Evolutionary conservation across 164 flowering plant species (phyloP), one percentile per base, ranked within the genome.

Genomic region (Platanus orientalis): DNA sequence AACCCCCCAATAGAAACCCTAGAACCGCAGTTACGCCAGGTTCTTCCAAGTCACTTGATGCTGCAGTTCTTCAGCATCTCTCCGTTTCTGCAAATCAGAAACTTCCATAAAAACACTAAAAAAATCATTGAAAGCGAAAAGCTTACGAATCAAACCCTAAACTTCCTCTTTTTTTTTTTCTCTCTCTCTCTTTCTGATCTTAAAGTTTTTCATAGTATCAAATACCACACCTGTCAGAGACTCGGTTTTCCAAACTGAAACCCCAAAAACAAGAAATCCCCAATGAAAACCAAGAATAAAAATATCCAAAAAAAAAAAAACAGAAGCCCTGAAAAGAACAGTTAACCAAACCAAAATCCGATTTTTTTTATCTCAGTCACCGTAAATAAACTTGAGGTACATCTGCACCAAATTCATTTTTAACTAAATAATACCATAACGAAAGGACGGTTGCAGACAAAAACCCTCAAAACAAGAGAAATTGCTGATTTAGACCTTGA

Each of bases 381-480:
- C 25, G 52, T 16, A 54, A 16, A 61, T 30, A 45, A 55, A 26
- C n/a, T 61, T 67, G 29, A 10, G 45, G n/a, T 19, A 59, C 30
- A 28, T 53, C 42, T 19, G n/a, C 47, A 57, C 26, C 48, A 34
- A 26, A 65, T 12, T 1, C 57, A n/a, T 24, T 30, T 19, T 17
- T 32, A 47, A 47, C 1, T 14, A 48, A 13, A 28, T 0, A 57
- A 60, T 48, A 54, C 6, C 21, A 32, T n/a, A 32, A 11, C 26
- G 21, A 0, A 60, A 16, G 28, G 26, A 49, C 7, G 12, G 34
- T 42, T 50, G 12, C 19, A 32, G 42, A 34, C 21, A 17, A 36
- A 54, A 71, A 58, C 42, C 64, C 68, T 62, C 54, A 19, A 59
- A 54, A 63, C 21, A 16, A 20, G 44, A n/a, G 29, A 65, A 27